A percentile compares a stretch with the other conserved stretches of the same genome.
Evolutionary conservation across 2,329 filamentous ascomycete genomes (phyloP).

Genomic region (Onygenales sp.): DNA sequence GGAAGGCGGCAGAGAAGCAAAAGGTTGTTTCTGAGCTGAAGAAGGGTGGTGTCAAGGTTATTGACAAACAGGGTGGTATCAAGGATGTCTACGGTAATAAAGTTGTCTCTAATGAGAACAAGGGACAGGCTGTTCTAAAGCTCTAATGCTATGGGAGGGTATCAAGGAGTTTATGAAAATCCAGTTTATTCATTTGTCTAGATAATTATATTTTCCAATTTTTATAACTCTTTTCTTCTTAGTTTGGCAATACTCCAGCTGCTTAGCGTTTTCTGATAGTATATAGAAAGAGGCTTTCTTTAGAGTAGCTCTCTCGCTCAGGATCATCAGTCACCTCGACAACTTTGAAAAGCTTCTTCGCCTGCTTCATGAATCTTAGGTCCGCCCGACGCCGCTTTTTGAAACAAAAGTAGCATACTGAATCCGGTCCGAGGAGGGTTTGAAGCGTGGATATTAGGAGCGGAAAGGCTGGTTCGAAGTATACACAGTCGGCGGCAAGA

Average conservation of each 20-base stretch:
- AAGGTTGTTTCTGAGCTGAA: constrained; percentile 59
- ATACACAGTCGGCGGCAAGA: constrained; percentile 93
- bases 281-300: constrained; percentile 32
- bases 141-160: constrained; percentile 16
- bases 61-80: constrained; percentile 80
- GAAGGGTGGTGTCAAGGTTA: constrained; percentile 82
- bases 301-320: constrained; percentile 22
- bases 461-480: constrained; percentile 93
- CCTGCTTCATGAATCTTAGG: constrained; percentile 62
- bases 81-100: constrained; percentile 76
- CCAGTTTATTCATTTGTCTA: neutral
- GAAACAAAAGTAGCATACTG: constrained; percentile 82
- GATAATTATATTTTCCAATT: neutral
- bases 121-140: constrained; percentile 25
- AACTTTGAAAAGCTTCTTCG: constrained; percentile 56
- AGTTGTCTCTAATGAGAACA: constrained; percentile 35
- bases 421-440: constrained; percentile 56
- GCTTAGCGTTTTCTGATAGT: constrained; percentile 15
- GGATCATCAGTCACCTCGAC: constrained; percentile 52
- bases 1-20: constrained; percentile 40
- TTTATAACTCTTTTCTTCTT: neutral
- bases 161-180: neutral
- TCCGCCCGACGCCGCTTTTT: constrained; percentile 82
- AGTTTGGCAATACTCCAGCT: neutral
- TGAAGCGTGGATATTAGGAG: constrained; percentile 69